phyloP scores from a whole-genome alignment of 2,329 filamentous ascomycete species.

The Lasiodiplodia hormozganensis region DNA sequence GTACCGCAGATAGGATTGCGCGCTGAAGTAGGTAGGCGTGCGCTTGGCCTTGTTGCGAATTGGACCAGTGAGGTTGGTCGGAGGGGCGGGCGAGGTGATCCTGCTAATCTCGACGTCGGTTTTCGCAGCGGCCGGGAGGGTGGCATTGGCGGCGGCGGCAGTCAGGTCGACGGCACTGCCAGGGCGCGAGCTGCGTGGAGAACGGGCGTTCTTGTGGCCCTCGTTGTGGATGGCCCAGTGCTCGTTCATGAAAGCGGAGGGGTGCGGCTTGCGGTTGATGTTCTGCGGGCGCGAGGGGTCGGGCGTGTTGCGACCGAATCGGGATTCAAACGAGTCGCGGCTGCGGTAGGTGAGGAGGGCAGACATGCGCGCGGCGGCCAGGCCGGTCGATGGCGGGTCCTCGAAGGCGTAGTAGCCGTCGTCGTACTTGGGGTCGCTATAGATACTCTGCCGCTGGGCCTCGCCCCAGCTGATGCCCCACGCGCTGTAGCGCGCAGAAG shows the following conservation, averaged over 20 bases:
- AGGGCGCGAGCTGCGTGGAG: constrained; percentile 50
- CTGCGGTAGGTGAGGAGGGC: constrained; percentile 95
- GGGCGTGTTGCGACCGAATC: constrained; percentile 91
- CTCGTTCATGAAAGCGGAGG: constrained; percentile 50
- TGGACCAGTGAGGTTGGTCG: constrained; percentile 36
- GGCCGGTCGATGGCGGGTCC: constrained; percentile 83
- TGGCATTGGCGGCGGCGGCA: constrained; percentile 36
- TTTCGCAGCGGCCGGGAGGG: constrained; percentile 34
- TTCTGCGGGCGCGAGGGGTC: constrained; percentile 84
- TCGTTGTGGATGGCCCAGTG: constrained; percentile 62
- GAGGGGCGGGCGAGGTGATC: constrained; percentile 42
- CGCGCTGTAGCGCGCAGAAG: constrained; percentile 82
- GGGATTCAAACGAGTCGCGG: constrained; percentile 93
- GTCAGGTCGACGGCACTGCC: constrained; percentile 41
- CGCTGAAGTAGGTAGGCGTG: constrained; percentile 86
- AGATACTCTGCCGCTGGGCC: constrained; percentile 90
- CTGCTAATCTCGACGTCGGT: constrained; percentile 57
- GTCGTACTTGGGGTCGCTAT: constrained; percentile 97
- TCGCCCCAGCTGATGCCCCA: constrained; percentile 94
- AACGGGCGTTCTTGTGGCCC: constrained; percentile 56
- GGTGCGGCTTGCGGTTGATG: constrained; percentile 72
- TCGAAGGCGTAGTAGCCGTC: constrained; percentile 92
- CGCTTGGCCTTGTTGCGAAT: constrained; percentile 41
- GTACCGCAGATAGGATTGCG: constrained; percentile 96
- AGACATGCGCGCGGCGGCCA: constrained; percentile 95